Percentiles rank a stretch among this genome's conserved stretches.
phyloP scores from a whole-genome alignment of 2,329 filamentous ascomycete species.

The Ascocoryne sarcoides region DNA sequence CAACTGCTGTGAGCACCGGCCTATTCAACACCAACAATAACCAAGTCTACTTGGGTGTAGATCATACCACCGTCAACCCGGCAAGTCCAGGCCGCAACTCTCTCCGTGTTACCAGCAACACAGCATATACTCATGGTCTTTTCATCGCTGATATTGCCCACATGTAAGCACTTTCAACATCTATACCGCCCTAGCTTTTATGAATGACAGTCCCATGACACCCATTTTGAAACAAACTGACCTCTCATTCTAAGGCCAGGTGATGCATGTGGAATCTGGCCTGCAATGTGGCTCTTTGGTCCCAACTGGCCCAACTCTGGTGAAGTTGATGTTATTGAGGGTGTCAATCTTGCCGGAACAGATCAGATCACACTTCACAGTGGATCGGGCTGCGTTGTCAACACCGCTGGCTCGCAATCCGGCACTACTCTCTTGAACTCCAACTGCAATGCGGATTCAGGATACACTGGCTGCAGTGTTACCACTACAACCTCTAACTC shows the following conservation, averaged over 20 bases:
- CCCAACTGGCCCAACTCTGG: slow-evolving; percentile 51
- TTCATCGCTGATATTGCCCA: slow-evolving; percentile 65
- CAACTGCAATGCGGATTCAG: slow-evolving; percentile 40
- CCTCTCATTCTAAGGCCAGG: slow-evolving; percentile 28
- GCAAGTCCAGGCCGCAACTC: slow-evolving; percentile 43
- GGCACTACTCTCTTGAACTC: slow-evolving; percentile 31
- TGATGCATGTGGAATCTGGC: slow-evolving; percentile 65
- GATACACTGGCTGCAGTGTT: slow-evolving; percentile 32
- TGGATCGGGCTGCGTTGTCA: slow-evolving; percentile 35
- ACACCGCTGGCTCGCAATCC: slow-evolving; percentile 32
- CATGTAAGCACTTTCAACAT: slow-evolving; percentile 40
- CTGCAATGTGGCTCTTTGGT: slow-evolving; percentile 51
- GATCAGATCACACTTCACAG: slow-evolving; percentile 59
- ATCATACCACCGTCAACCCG: slow-evolving; percentile 47
- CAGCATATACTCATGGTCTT: slow-evolving; percentile 54
- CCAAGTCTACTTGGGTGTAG: slow-evolving; percentile 60
- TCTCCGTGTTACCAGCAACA: slow-evolving; percentile 58
- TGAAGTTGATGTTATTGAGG: slow-evolving; percentile 60
- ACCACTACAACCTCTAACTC: slow-evolving; percentile 33
- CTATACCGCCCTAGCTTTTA: too few relatives aligned
- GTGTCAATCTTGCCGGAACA: slow-evolving; percentile 50
- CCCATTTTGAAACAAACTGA: not conserved
- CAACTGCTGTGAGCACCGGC: slow-evolving; percentile 43
- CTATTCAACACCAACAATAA: slow-evolving; percentile 49
- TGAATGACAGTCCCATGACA: too few relatives aligned